Base-by-base conservation (phyloP, 768 basidiomycete species). In the Xerocomus spinulosus region DNA sequence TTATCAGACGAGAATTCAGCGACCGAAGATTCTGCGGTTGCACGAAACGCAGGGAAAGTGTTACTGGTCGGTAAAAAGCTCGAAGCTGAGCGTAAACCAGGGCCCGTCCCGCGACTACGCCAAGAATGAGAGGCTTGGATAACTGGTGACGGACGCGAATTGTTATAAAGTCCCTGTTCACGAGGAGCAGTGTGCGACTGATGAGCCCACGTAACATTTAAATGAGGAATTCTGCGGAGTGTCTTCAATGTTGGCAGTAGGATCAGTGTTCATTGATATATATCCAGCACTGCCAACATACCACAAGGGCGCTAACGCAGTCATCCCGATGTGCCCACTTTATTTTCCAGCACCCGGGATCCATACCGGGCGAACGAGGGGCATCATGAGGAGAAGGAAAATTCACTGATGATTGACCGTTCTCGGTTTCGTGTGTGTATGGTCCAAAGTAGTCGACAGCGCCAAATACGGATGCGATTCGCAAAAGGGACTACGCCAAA, bases 201-300 rank as follows among this genome's bases (percentile, higher is more conserved):
- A 62, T 90, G 87, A 15, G 87, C 85, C 87, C 88, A 90, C 20
- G 86, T 86, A 7, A 87, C 82, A 2, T 78, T 81, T 10, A 91
- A 63, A 62, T 87, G 82, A 35, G 87, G 82, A 15, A 89, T 71
- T 49, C 76, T 73, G 48, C 83, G 79, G 53, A 91, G 72, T 4
- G 85, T 79, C 88, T 91, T 46, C 24, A 7, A 46, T 42, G n/a
- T 30, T 35, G 23, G 24, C 12, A 18, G 24, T 9, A 28, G 5
- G 9, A 43, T 57, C 30, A 53, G 46, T 17, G 39, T 38, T 36
- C 20, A n/a, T n/a, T 4, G 37, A 9, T 25, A 39, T 7, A 36
- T 25, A 17, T 10, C n/a, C n/a, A n/a, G n/a, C n/a, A 15, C 26
- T 18, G 15, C n/a, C 40, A 15, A 63, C 70, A 46, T 61, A 87